These are phyloP conservation scores for Fusarium pseudocircinatum DNA, from an alignment of 2,329 filamentous ascomycete genomes.

Conservation along the genomic window DNA sequence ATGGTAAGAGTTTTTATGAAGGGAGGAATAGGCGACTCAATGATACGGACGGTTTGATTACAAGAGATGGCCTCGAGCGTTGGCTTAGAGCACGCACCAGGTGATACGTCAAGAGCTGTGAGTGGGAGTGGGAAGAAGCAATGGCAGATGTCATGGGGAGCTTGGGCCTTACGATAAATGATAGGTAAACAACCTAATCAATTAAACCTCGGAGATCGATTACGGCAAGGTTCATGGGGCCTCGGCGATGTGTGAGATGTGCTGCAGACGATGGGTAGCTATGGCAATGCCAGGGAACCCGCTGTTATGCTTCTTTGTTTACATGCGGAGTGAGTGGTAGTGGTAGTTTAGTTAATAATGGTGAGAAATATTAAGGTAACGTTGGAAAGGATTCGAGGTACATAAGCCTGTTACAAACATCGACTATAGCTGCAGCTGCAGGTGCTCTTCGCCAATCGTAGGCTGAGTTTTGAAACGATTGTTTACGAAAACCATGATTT, in stretches of 20 bases:
- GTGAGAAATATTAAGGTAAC: slow-evolving; percentile 1
- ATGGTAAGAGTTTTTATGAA: slow-evolving; percentile 31
- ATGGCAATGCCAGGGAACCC: slow-evolving; percentile 16
- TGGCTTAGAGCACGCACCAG: slow-evolving; percentile 17
- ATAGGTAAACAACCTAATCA: neutral
- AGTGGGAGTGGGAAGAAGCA: neutral
- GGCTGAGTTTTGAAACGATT: slow-evolving; percentile 3
- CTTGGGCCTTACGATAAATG: slow-evolving; percentile 2
- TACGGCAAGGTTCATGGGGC: neutral
- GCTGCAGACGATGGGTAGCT: slow-evolving; percentile 13
- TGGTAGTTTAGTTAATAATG: neutral
- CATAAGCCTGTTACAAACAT: slow-evolving; percentile 14
- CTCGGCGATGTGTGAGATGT: slow-evolving; percentile 10
- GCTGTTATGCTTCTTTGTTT: slow-evolving; percentile 34
- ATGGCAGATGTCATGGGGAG: slow-evolving; percentile 11
- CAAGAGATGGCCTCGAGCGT: slow-evolving; percentile 38
- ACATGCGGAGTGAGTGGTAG: slow-evolving; percentile 12
- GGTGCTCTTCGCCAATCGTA: slow-evolving; percentile 23
- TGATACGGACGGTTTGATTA: slow-evolving; percentile 36
- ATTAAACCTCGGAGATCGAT: slow-evolving; percentile 15
- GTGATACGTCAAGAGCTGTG: slow-evolving; percentile 5
- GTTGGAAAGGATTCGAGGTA: slow-evolving; percentile 10
- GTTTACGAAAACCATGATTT: slow-evolving; percentile 29
- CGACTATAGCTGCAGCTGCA: slow-evolving; percentile 5
- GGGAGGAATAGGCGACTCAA: slow-evolving; percentile 39